These are phyloP conservation scores for Juglanconis sp. DNA, from an alignment of 2,329 filamentous ascomycete species.

Conservation along the genomic window DNA sequence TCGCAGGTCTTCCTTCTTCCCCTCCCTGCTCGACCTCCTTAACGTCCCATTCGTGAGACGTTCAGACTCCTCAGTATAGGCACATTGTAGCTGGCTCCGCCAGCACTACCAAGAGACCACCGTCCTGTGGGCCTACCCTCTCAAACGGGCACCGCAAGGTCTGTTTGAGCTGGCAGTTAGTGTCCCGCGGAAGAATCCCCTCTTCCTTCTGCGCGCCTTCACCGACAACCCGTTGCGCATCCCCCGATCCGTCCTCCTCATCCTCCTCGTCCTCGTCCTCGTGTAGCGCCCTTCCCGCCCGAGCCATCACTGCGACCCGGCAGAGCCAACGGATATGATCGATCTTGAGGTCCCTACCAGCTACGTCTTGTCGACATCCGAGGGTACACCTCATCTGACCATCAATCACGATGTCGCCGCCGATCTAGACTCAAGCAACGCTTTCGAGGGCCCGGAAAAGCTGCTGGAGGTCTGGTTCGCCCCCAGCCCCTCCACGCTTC, in stretches of 20 bases:
- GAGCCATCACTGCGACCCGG: conserved; percentile 20
- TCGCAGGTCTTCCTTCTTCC: conserved; percentile 78
- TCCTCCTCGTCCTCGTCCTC: conserved; percentile 21
- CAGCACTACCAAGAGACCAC: conserved; percentile 65
- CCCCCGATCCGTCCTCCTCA: neutral
- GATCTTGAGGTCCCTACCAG: conserved; percentile 74
- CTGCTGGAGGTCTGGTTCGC: conserved; percentile 98
- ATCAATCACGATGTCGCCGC: conserved; percentile 95
- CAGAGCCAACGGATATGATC: conserved; percentile 67
- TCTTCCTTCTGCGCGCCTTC: conserved; percentile 20
- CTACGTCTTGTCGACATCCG: conserved; percentile 79
- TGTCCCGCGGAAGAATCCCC: conserved; percentile 72
- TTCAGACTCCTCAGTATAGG: conserved; percentile 39
- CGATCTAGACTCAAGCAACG: conserved; percentile 90
- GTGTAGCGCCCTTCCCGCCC: conserved; percentile 21
- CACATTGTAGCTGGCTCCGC: conserved; percentile 80
- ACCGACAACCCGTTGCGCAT: neutral
- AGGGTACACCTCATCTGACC: conserved; percentile 83
- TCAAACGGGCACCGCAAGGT: conserved; percentile 90
- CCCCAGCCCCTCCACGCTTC: conserved; percentile 70
- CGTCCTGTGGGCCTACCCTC: conserved; percentile 93
- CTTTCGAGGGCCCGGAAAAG: conserved; percentile 98
- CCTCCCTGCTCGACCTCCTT: conserved; percentile 84
- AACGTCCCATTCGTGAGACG: conserved; percentile 74
- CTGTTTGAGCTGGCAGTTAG: conserved; percentile 96